Percentiles rank a stretch among this genome's conserved stretches.
phyloP scores from a whole-genome alignment of 805 yeast species.

The Komagataella populi region DNA sequence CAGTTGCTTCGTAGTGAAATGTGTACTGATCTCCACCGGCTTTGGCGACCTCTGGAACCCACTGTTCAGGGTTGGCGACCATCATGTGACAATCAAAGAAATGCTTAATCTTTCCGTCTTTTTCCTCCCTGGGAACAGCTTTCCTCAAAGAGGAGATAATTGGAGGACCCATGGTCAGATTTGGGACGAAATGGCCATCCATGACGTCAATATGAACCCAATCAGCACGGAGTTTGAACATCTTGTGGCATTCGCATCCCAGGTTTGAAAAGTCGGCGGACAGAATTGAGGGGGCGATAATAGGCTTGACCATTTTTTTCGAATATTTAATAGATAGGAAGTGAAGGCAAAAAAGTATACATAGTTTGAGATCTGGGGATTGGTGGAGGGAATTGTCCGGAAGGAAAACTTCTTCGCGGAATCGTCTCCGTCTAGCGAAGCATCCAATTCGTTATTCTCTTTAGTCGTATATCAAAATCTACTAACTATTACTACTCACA shows the following conservation, averaged over 20 bases:
- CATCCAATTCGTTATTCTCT: background rate
- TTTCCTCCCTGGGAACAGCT: constrained; percentile 52
- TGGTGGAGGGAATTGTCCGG: background rate
- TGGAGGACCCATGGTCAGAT: constrained; percentile 89
- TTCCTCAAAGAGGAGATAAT: constrained; percentile 67
- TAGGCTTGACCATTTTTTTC: constrained; percentile 39
- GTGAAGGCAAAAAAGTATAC: background rate
- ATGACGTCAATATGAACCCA: constrained; percentile 98
- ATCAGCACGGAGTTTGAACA: constrained; percentile 73
- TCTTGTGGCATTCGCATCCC: constrained; percentile 75
- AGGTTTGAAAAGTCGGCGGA: constrained; percentile 86
- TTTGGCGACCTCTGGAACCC: constrained; percentile 86
- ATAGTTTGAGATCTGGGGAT: background rate
- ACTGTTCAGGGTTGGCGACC: constrained; percentile 84
- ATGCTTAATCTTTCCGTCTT: constrained; percentile 25
- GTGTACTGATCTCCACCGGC: constrained; percentile 96
- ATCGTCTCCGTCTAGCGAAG: background rate
- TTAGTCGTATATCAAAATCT: constrained; percentile 1
- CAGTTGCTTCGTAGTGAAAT: constrained; percentile 89
- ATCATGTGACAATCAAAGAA: constrained; percentile 97
- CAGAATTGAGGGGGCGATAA: constrained; percentile 88
- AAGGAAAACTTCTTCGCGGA: background rate
- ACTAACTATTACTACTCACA: background rate
- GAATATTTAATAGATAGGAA: background rate
- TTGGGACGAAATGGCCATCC: constrained; percentile 99